Evolutionary conservation across 768 basidiomycete species (phyloP), one percentile per base, ranked within the genome.

Genomic region (Pisolithus microcarpus): DNA sequence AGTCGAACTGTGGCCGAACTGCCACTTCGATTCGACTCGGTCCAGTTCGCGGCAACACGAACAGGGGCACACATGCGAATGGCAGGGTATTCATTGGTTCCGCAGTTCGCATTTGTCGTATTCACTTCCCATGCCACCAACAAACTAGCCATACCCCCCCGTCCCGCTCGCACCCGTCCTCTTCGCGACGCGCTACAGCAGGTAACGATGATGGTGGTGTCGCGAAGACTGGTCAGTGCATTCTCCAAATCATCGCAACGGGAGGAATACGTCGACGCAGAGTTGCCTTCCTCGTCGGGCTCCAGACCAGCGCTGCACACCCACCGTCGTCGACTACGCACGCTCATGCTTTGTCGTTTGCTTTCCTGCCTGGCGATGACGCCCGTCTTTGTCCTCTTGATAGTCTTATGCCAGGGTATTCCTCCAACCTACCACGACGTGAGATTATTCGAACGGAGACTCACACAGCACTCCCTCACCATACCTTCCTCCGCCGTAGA

Each of bases 351-450:
- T 19, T 64, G 68, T 3, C 65, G 70, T 7, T n/a, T 65, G 5
- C 31, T 67, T 10, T 3, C 65, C 16, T 53, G 54, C 23, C 23
- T 70, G 26, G 46, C 58, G 7, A 50, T 55, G 8, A 19, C 60
- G 0, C 60, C 59, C 0, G 38, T 71, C 19, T 16, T 72, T 37
- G 51, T 58, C 42, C 7, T 71, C n/a, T 47, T 61, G 9, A 59
- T 66, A 30, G 52, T 75, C 8, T 47, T 68, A 47, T 59, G 51
- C 28, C 68, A 65, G 43, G 74, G 74, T 11, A 56, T 75, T 0
- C 74, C 75, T 8, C 72, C 74, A 1, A 65, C 56, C 21, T 75
- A 70, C 51, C 43, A 61, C 23, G 68, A 72, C 49, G 61, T 74
- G 6, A 63, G 72, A 0, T 28, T 38, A 0, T 73, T 64, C 30